Evolutionary conservation across 73 alveolate species (phyloP), one percentile per base, ranked within the genome.

Genomic region (Paramecium pentaurelia): DNA sequence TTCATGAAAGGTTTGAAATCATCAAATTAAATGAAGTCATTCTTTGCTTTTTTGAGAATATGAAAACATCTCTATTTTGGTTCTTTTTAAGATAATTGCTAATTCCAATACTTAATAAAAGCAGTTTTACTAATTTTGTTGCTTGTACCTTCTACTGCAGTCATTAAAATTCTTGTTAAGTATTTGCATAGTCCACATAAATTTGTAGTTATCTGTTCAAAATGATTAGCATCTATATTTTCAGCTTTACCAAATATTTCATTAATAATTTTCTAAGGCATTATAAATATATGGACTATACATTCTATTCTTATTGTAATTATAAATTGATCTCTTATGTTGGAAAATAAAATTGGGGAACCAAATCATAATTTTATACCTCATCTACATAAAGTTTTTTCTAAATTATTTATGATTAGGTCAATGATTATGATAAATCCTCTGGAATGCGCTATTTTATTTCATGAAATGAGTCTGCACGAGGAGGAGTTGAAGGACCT

Each of bases 1-100:
- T 94, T 96, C 94, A 99, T 85, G 75, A 99, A 84, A 25, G 99
- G 99, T 86, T 95, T 96, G 93, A 98, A 99, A 88, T 99, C 99
- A 42, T 97, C 99, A 34, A 95, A 73, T 18, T 58, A 86, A 3
- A 98, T 93, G 88, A 75, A 94, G 12, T 97, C 95, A 47, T 92
- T 93, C 18, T 95, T 94, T 58, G 98, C 98, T 85, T 95, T 93
- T 91, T 95, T 96, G 36, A 97, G 87, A 16, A 97, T 89, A 45
- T 95, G 95, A 94, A 98, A 98, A 92, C 96, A 91, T 64, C 98
- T 92, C 93, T 95, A 87, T 25, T 93, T 83, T 5, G 90, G 95
- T 49, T 95, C 97, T 77, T 95, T 90, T 36, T 95, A 93, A 44
- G 96, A 96, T 64, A 96, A 94, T 58, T 97, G 96, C 47, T 93